A percentile compares a stretch with the other conserved stretches of the same genome.
Conservation (phyloP, 169 alveolate species). For the Cryptosporidium baileyi region DNA sequence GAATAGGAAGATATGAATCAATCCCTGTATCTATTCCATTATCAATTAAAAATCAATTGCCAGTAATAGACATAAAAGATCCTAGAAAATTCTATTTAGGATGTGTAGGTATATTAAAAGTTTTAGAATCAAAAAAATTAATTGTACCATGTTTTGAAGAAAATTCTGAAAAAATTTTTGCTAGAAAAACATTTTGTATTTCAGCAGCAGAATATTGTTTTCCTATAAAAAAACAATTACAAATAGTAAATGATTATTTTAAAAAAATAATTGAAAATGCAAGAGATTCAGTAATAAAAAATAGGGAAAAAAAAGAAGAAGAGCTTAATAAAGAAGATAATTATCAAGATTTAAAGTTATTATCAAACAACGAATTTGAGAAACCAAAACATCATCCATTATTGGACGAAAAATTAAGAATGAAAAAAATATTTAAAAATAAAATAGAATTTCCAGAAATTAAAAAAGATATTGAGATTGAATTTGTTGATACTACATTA, state of each 20-base stretch:
- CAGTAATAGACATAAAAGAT: constrained; percentile 7
- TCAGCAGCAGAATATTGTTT: constrained; percentile 68
- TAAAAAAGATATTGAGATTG: constrained; percentile 8
- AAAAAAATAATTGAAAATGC: constrained; percentile 9
- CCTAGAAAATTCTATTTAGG: constrained; percentile 63
- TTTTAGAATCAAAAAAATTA: constrained; percentile 6
- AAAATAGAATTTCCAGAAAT: constrained; percentile 6
- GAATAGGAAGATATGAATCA: constrained; percentile 46
- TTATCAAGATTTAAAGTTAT: not conserved
- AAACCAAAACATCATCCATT: constrained; percentile 46
- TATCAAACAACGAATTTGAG: constrained; percentile 3
- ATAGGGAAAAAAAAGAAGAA: not conserved
- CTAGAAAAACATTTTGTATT: constrained; percentile 51
- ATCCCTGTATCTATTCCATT: constrained; percentile 52
- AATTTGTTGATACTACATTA: constrained; percentile 18
- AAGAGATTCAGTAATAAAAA: not conserved
- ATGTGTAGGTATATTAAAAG: constrained; percentile 5
- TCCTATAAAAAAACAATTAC: constrained; percentile 33
- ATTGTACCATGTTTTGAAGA: constrained; percentile 15
- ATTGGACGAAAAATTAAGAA: constrained; percentile 22
- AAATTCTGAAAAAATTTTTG: constrained; percentile 7
- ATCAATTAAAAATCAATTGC: not conserved
- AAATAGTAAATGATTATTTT: constrained; percentile 40
- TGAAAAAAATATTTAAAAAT: not conserved
- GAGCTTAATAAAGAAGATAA: constrained; percentile 7